phyloP scores from a whole-genome alignment of 139 green algal species.

The Axilococcus clingmanii region DNA sequence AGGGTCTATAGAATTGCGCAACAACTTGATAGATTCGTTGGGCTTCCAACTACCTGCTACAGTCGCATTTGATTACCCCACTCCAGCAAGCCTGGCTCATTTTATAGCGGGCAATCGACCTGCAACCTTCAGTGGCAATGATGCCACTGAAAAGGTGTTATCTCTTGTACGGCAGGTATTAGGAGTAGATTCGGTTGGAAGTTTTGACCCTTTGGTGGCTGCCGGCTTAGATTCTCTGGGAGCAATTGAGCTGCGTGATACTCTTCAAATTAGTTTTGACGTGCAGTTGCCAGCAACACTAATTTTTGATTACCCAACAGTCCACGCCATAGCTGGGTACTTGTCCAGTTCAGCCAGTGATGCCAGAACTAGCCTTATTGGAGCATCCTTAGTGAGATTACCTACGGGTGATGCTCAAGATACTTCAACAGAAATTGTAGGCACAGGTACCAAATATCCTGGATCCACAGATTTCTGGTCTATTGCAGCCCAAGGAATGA shows the following conservation, averaged over 20 bases:
- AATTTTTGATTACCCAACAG: conserved; percentile 43
- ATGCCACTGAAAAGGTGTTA: neutral
- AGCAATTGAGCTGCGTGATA: conserved; percentile 1
- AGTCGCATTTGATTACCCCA: conserved; percentile 43
- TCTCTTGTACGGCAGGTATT: neutral
- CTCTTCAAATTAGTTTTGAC: conserved; percentile 12
- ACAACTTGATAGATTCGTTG: conserved; percentile 14
- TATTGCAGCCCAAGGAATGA: neutral
- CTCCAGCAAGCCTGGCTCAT: too few relatives aligned
- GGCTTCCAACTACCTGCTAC: conserved; percentile 36
- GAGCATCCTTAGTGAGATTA: neutral
- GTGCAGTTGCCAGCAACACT: conserved; percentile 25
- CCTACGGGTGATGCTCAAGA: neutral
- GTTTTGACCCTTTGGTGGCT: conserved; percentile 3
- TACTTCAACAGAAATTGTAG: conserved; percentile 4
- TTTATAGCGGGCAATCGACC: too few relatives aligned
- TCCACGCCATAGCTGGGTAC: conserved; percentile 20
- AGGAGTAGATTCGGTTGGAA: neutral
- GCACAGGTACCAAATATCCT: conserved; percentile 11
- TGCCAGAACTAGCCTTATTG: neutral
- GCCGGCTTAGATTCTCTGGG: conserved; percentile 55
- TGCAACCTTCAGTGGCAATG: neutral
- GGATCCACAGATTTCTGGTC: conserved; percentile 6
- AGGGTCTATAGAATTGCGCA: conserved; percentile 33
- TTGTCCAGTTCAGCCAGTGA: neutral